Percentiles rank a stretch among this genome's conserved stretches.
These are phyloP conservation scores for Rhizophagus clarus DNA, from an alignment of 192 early-diverging fungal species.

Conservation along the genomic window DNA sequence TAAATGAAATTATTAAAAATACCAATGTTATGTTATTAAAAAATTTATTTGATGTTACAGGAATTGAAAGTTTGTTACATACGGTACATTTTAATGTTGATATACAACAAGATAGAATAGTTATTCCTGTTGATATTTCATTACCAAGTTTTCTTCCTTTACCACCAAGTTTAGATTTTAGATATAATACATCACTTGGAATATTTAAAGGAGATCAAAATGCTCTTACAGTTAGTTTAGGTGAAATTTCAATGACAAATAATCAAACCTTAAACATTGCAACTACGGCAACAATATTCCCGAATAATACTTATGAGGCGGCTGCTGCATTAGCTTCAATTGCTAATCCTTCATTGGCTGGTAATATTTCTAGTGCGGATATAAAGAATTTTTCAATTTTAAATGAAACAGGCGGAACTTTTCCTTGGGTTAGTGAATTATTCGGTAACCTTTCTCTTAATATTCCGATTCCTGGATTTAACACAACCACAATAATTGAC, in stretches of 20 bases:
- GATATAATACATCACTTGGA: not conserved
- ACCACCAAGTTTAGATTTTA: not conserved
- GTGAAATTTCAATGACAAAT: conserved; percentile 7
- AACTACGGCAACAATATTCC: not conserved
- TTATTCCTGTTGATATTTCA: not conserved
- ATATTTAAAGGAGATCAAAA: not conserved
- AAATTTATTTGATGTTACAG: not conserved
- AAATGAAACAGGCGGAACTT: not conserved
- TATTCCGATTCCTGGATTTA: not conserved
- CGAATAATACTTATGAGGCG: not conserved
- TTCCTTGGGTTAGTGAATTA: not conserved
- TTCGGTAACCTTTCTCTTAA: not conserved
- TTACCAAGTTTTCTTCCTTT: not conserved
- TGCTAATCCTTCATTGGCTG: not conserved
- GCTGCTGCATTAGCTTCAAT: not conserved
- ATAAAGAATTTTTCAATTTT: not conserved
- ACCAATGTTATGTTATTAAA: not conserved
- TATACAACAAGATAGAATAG: not conserved
- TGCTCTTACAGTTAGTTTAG: not conserved
- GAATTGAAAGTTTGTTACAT: not conserved
- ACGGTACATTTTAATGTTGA: not conserved
- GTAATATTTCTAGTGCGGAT: not conserved
- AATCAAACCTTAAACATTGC: not conserved
- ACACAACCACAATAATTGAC: not conserved
- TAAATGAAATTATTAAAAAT: not conserved